phyloP scores from a whole-genome alignment of 176 grass and related monocot genomes.

The Guadua angustifolia region DNA sequence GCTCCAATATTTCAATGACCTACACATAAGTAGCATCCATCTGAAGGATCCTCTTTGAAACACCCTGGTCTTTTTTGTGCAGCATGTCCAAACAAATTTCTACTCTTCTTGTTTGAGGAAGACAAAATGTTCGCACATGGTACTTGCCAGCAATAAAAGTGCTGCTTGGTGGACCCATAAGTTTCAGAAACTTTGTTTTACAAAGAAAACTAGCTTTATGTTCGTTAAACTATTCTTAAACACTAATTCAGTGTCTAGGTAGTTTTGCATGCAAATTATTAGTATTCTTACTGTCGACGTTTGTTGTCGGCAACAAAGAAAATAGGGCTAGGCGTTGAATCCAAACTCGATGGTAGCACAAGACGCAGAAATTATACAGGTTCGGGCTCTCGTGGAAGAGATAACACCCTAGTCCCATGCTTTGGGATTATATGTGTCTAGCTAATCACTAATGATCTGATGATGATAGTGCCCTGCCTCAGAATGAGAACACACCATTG shows the following conservation, averaged over 20 bases:
- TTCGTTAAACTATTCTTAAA: neutral
- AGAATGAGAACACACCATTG: too few species aligned
- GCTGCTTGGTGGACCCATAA: neutral
- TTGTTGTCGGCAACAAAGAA: too few species aligned
- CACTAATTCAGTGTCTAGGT: neutral
- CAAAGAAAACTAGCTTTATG: neutral
- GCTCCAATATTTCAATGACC: neutral
- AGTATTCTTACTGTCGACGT: too few species aligned
- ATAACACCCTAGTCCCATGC: too few species aligned
- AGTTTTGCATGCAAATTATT: neutral
- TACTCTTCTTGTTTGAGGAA: conserved; percentile 15
- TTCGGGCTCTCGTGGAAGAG: too few species aligned
- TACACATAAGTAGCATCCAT: neutral
- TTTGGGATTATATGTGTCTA: too few species aligned
- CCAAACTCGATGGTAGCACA: too few species aligned
- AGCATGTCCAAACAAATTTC: conserved; percentile 9
- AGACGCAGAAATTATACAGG: too few species aligned
- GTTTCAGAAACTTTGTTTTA: conserved; percentile 4
- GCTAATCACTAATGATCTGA: too few species aligned
- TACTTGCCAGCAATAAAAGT: neutral
- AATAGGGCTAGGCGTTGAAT: too few species aligned
- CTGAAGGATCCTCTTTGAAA: neutral
- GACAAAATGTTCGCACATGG: neutral
- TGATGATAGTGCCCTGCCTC: too few species aligned
- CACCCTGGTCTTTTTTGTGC: neutral